phyloP scores from a whole-genome alignment of 2,329 filamentous ascomycete genomes.

The Fusarium hainanense region DNA sequence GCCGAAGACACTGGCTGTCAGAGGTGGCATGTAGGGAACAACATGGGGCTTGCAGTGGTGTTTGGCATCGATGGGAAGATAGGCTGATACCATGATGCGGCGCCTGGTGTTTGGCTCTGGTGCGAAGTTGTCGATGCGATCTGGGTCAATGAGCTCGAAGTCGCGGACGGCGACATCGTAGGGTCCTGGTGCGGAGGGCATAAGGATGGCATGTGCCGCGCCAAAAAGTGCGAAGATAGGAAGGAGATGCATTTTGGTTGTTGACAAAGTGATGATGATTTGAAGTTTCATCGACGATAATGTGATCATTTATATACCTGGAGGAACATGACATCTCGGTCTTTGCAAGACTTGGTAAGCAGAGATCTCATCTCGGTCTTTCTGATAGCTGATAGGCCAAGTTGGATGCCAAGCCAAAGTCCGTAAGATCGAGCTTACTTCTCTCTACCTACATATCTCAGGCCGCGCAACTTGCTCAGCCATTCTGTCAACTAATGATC shows the following conservation, averaged over 20 bases:
- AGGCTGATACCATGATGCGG: constrained; percentile 20
- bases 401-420: background rate
- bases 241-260: background rate
- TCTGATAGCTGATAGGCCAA: background rate
- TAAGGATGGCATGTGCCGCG: background rate
- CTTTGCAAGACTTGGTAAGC: background rate
- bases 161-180: constrained; percentile 3
- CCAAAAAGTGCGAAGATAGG: background rate
- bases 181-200: constrained; percentile 8
- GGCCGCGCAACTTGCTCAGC: too few species aligned
- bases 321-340: background rate
- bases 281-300: too few species aligned
- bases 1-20: background rate
- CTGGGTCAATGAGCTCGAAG: constrained; percentile 14
- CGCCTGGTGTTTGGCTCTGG: constrained; percentile 12
- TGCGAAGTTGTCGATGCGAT: constrained; percentile 15
- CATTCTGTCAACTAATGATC: too few species aligned
- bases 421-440: background rate
- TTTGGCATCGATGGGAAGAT: constrained; percentile 18
- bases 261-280: accelerated
- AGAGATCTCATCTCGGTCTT: background rate
- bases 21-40: background rate
- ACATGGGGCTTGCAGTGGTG: background rate
- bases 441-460: accelerated
- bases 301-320: background rate